Conservation (phyloP, 1,284 basidiomycete species). For the Irpex sp. region DNA sequence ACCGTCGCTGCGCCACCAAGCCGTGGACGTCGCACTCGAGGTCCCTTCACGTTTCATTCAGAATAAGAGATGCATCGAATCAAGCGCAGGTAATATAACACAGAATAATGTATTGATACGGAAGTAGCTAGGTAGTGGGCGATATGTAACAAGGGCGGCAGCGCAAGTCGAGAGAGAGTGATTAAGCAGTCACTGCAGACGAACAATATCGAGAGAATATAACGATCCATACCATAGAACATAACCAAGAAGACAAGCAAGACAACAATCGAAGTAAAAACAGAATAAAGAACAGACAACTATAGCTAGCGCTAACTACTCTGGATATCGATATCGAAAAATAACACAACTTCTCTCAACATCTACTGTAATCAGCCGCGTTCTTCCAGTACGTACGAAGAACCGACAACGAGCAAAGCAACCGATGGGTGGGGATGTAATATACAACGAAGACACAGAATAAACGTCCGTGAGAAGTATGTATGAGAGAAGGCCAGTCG, state of each 20-base stretch:
- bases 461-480: neutral
- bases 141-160: neutral
- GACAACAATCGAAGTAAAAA: neutral
- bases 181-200: neutral
- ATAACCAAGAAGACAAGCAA: neutral
- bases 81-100: neutral
- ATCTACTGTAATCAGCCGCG: neutral
- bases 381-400: neutral
- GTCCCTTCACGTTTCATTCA: neutral
- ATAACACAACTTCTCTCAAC: neutral
- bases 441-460: neutral
- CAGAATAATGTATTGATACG: neutral
- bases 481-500: neutral
- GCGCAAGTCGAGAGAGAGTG: neutral
- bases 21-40: neutral
- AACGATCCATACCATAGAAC: neutral
- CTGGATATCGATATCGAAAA: neutral
- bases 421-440: neutral
- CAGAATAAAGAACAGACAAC: neutral
- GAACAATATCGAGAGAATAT: neutral
- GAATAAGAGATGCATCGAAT: neutral
- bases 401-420: neutral
- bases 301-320: neutral
- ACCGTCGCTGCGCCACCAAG: neutral
- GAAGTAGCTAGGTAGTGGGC: neutral